Evolutionary conservation across 2,329 filamentous ascomycete genomes (phyloP), one percentile per base, ranked within the genome.

Genomic region (Xylariaceae sp.): DNA sequence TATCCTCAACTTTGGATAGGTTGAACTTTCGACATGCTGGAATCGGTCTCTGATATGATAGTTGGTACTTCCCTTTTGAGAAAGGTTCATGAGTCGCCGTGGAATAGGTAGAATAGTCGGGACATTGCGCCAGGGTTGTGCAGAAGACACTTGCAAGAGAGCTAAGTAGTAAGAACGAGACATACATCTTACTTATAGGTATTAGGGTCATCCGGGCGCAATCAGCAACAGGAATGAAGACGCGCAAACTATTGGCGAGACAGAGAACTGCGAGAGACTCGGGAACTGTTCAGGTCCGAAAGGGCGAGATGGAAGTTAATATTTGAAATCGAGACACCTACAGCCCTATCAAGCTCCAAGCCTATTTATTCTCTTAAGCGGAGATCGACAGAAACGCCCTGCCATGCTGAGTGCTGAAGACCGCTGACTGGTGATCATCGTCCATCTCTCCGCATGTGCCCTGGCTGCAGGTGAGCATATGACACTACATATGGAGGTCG

Each of bases 21-120:
- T 84, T 84, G 77, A 95, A 96, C 1, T 90, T 96, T 49, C 93
- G 88, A 71, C 93, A 97, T 66, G 84, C 81, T 49, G 82, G 77
- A 1, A 81, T 81, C 0, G 93, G 93, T 23, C 93, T 84, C 77
- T 96, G 91, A 71, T 83, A 96, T 1, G 91, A 89, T 7, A 96
- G 84, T 54, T 84, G 78, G 70, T 95, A 83, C 7, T 84, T 85
- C 12, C 93, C 93, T n/a, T 82, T 75, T 62, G 90, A 96, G 66
- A 87, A 86, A 1, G 93, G 93, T 37, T 81, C 76, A 70, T 93
- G 89, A 4, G 72, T 74, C 53, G 79, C 70, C 59, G 76, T 78
- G 1, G 87, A 79, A 71, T 88, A 89, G 45, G 75, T 70, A 18
- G 79, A 78, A 70, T 89, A 90, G 69, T 89, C 85, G 1, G 88